Base-by-base conservation (phyloP, 768 basidiomycete species). In the Agaricus bisporus region DNA sequence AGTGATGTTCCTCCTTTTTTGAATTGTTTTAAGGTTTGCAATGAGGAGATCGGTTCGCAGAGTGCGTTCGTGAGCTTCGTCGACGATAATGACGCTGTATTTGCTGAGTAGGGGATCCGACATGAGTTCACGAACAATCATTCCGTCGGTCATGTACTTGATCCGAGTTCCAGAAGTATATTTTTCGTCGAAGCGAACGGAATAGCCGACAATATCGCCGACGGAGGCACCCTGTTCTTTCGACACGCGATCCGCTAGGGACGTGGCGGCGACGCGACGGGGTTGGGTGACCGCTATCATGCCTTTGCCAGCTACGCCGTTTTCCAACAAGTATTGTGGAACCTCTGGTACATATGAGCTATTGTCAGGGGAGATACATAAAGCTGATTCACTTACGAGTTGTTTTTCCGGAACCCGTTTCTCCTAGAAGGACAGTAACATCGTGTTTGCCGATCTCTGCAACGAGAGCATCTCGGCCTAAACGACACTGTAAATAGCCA, bases 361-460 rank as follows among this genome's bases (percentile, higher is more conserved):
- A 20, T 15, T 56, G 39, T 45, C 41, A 55, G 41, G 32, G 32
- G 22, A 39, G 37, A 29, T 45, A 26, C 46, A 36, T 12, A 29
- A 55, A 51, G 8, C 10, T 5, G n/a, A 43, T 48, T 50, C 39
- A 84, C 92, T 63, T 68, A 95, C 95, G 95, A 46, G 97, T 99
- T 0, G 95, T 95, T 73, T 99, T 99, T 58, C 97, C 97, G 17
- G 94, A 97, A 11, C 97, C 97, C 0, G 97, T 98, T 70, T 99
- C 97, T 37, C 95, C 97, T 2, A 99, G 78, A 8, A 99, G 79
- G 41, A 98, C 83, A 1, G 86, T 89, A 6, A 92, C 86, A 65
- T 93, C 88, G 73, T 91, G 86, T 58, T 82, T 77, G 28, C 70
- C 68, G 48, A 95, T 84, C 66, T 85, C 85, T 54, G 80, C 75